Base-by-base conservation (phyloP, 805 yeast species). In the Ogataea angusta region DNA sequence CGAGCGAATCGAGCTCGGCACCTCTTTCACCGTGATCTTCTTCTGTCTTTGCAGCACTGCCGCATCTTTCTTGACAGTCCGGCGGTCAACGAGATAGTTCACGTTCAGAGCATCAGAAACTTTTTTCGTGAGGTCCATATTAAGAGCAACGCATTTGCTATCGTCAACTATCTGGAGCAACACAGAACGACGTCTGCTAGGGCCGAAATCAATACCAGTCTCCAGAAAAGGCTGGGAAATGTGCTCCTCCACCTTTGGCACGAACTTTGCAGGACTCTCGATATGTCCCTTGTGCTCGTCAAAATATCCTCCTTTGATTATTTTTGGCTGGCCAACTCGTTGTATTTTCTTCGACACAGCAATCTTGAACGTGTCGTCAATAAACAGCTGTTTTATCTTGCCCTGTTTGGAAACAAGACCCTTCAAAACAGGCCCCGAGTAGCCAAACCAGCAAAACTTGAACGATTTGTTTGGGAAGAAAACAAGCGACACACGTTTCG, bases 41-140 rank as follows among this genome's bases (percentile, higher is more conserved):
- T 68, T 64, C 10, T 66, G 58, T 0, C 48, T 45, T 4, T 59
- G 59, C 21, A 78, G 59, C 4, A 51, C 42, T 1, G 50, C 47
- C 0, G 75, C 62, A 47, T 76, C 82, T 5, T 72, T 68, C 6
- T 56, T 52, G 10, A 76, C 52, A 0, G 90, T 83, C 38, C 70
- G 72, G 24, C 75, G 69, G 49, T 83, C 90, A 13, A 79, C 65
- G 1, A 30, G 27, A 26, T 60, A 54, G 21, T 58, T 59, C 10
- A 73, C 66, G 0, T 70, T 71, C 47, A 73, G 47, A 13, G 46
- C 49, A 3, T 63, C 67, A n/a, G 76, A 67, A 2, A 80, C 49
- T 5, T 53, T 57, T 8, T 62, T 65, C 27, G 66, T 54, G 25
- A 80, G 62, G 8, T 56, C 61, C 12, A 50, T 54, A n/a, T 75